phyloP scores from a whole-genome alignment of 108 stramenopile species.

The Skeletonema menzelii region DNA sequence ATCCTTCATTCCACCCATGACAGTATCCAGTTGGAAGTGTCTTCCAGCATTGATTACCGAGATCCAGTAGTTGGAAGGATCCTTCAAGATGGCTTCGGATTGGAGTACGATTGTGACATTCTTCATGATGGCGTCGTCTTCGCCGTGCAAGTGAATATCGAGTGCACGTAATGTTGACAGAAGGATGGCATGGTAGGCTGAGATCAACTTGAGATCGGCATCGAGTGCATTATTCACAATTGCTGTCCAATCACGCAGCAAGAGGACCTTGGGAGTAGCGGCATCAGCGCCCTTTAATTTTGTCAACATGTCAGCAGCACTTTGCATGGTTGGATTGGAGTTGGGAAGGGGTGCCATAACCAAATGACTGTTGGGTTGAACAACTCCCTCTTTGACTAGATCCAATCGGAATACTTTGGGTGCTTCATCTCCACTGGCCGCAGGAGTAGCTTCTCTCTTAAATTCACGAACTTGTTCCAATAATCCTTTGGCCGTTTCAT shows the following conservation, averaged over 20 bases:
- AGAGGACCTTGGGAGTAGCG: slow-evolving; percentile 58
- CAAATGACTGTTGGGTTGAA: slow-evolving; percentile 65
- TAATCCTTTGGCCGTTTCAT: slow-evolving; percentile 86
- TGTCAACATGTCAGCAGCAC: slow-evolving; percentile 64
- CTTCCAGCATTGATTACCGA: slow-evolving; percentile 92
- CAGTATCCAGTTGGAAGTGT: slow-evolving; percentile 80
- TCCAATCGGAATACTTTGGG: slow-evolving; percentile 67
- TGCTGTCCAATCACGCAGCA: slow-evolving; percentile 87
- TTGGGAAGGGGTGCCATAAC: slow-evolving; percentile 86
- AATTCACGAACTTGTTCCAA: slow-evolving; percentile 88
- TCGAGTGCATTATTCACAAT: slow-evolving; percentile 77
- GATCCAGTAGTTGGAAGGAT: slow-evolving; percentile 95
- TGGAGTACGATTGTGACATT: slow-evolving; percentile 76
- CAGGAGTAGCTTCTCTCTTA: slow-evolving; percentile 51
- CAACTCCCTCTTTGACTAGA: slow-evolving; percentile 58
- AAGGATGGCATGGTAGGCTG: slow-evolving; percentile 77
- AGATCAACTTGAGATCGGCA: slow-evolving; percentile 80
- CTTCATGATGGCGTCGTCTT: slow-evolving; percentile 48
- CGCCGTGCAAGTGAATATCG: slow-evolving; percentile 41
- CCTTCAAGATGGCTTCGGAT: slow-evolving; percentile 83
- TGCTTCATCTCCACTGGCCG: slow-evolving; percentile 33
- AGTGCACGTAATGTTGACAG: slow-evolving; percentile 64
- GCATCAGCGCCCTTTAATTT: slow-evolving; percentile 27
- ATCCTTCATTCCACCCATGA: slow-evolving; percentile 87
- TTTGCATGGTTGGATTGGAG: slow-evolving; percentile 72